Evolutionary conservation across 805 yeast species (phyloP).

Genomic region (Candida chilensis): DNA sequence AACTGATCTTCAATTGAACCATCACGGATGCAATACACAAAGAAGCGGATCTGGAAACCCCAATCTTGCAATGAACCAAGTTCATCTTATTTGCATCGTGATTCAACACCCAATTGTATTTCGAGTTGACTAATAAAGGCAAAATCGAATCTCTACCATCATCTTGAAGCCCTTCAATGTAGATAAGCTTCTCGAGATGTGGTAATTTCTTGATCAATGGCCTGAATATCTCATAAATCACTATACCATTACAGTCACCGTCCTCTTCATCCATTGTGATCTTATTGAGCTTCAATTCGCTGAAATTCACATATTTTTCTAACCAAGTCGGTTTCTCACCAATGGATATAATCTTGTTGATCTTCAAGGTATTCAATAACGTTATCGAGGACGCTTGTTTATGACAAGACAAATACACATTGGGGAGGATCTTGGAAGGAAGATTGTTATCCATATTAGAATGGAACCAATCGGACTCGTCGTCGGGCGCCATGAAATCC

Average conservation of each 20-base stretch:
- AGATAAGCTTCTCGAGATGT: conserved; percentile 10
- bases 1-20: conserved; percentile 56
- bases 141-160: conserved; percentile 26
- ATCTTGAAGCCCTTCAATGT: conserved; percentile 23
- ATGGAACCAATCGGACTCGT: conserved; percentile 22
- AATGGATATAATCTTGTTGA: conserved; percentile 18
- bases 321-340: conserved; percentile 28
- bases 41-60: conserved; percentile 91
- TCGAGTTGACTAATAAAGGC: conserved; percentile 13
- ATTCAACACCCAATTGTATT: neutral
- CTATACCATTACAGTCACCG: too few relatives aligned
- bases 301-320: neutral
- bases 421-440: conserved; percentile 19
- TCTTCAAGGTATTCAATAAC: conserved; percentile 12
- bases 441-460: conserved; percentile 19
- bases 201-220: neutral
- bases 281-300: neutral
- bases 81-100: conserved; percentile 16
- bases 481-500: neutral
- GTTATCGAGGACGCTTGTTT: conserved; percentile 22
- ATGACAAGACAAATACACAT: conserved; percentile 20
- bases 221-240: neutral
- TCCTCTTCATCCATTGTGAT: neutral
- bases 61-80: conserved; percentile 90
- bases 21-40: conserved; percentile 94